phyloP scores from a whole-genome alignment of 768 basidiomycete species.

The Galerina marginata region DNA sequence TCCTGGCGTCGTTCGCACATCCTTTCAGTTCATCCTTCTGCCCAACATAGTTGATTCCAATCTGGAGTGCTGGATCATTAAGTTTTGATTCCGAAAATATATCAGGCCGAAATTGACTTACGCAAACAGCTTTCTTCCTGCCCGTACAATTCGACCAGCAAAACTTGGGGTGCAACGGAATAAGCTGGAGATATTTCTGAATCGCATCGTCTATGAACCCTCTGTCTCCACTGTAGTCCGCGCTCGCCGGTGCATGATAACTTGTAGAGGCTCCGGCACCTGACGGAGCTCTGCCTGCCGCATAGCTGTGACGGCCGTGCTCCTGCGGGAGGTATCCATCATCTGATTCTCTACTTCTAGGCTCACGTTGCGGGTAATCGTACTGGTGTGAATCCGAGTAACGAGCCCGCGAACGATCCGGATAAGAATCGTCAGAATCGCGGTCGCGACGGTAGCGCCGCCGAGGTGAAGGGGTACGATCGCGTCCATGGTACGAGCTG shows the following conservation, averaged over 20 bases:
- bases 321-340: too few species aligned
- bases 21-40: slow-evolving; percentile 69
- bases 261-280: not conserved
- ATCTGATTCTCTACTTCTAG: too few species aligned
- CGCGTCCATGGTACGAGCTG: slow-evolving; percentile 4
- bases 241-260: not conserved
- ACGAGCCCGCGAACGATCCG: not conserved
- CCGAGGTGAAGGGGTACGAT: not conserved
- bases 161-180: slow-evolving; percentile 40
- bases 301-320: too few species aligned
- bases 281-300: not conserved
- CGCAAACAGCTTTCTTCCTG: slow-evolving; percentile 83
- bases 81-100: not conserved
- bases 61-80: slow-evolving; percentile 39
- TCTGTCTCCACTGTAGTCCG: not conserved
- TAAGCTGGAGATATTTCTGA: slow-evolving; percentile 13
- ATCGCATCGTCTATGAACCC: slow-evolving; percentile 16
- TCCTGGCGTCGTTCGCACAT: slow-evolving; percentile 82
- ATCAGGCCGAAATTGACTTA: slow-evolving; percentile 40
- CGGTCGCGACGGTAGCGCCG: not conserved
- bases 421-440: not conserved
- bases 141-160: slow-evolving; percentile 82
- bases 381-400: not conserved
- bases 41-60: slow-evolving; percentile 82
- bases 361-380: not conserved